Conservation (phyloP, 169 alveolate species). For the Eimeria maxima region DNA sequence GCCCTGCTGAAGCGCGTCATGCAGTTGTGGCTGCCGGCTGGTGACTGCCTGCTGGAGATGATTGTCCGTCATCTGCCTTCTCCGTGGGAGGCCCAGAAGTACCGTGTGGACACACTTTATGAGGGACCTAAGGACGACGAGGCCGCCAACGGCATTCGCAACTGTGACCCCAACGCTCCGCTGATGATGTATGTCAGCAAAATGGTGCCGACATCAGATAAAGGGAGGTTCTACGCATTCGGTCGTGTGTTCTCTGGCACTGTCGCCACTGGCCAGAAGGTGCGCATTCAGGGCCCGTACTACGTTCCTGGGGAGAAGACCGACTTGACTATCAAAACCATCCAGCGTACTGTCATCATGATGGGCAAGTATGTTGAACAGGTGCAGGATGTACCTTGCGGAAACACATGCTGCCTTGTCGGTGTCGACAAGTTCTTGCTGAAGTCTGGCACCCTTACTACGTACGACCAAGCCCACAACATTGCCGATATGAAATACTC, state of each 20-base stretch:
- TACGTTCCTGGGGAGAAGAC: slow-evolving; percentile 99
- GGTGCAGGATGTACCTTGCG: slow-evolving; percentile 99
- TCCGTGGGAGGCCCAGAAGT: slow-evolving; percentile 98
- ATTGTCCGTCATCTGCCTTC: slow-evolving; percentile 99
- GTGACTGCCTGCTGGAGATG: slow-evolving; percentile 99
- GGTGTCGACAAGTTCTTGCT: slow-evolving; percentile 99
- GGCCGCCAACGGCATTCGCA: slow-evolving; percentile 97
- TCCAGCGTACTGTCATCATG: slow-evolving; percentile 99
- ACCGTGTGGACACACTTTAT: slow-evolving; percentile 98
- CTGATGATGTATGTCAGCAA: slow-evolving; percentile 99
- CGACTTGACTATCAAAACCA: slow-evolving; percentile 96
- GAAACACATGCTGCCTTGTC: slow-evolving; percentile 99
- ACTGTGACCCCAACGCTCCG: slow-evolving; percentile 99
- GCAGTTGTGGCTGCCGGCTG: slow-evolving; percentile 99
- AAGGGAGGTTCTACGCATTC: slow-evolving; percentile 99
- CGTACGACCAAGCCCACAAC: slow-evolving; percentile 97
- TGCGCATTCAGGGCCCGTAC: slow-evolving; percentile 99
- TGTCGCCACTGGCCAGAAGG: slow-evolving; percentile 97
- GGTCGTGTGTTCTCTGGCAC: slow-evolving; percentile 99
- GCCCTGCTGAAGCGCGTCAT: slow-evolving; percentile 98
- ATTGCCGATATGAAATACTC: slow-evolving; percentile 99
- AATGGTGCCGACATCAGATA: slow-evolving; percentile 99
- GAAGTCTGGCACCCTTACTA: slow-evolving; percentile 99
- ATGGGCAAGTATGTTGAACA: slow-evolving; percentile 98
- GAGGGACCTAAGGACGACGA: slow-evolving; percentile 99